phyloP scores from a whole-genome alignment of 768 basidiomycete species.

The Auriscalpium orientale region DNA sequence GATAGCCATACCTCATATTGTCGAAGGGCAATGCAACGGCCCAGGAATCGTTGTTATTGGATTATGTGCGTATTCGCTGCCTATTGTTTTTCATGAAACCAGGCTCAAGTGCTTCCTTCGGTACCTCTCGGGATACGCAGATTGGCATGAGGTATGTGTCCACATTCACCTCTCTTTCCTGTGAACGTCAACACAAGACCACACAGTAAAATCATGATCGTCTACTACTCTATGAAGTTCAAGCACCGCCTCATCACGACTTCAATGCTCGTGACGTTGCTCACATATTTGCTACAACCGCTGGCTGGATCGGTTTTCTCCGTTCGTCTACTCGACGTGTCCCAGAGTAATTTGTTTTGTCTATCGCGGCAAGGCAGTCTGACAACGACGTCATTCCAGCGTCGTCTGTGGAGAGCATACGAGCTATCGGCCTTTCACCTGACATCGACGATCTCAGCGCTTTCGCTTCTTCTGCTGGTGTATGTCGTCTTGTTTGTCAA shows the following conservation, averaged over 20 bases:
- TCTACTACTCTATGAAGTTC: constrained; percentile 35
- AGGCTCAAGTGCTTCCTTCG: too few relatives aligned
- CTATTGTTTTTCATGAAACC: background rate
- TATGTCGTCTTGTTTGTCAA: constrained; percentile 20
- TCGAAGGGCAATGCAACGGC: constrained; percentile 45
- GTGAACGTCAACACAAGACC: too few relatives aligned
- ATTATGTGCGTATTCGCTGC: constrained; percentile 43
- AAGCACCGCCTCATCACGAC: constrained; percentile 48
- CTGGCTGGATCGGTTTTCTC: constrained; percentile 37
- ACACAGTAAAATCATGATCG: background rate
- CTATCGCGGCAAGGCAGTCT: background rate
- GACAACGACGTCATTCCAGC: background rate
- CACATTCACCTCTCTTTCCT: too few relatives aligned
- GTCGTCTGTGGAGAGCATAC: constrained; percentile 5
- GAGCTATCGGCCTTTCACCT: constrained; percentile 8
- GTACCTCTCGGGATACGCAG: background rate
- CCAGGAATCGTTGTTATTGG: constrained; percentile 52
- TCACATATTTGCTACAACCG: constrained; percentile 47
- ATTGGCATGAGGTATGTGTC: constrained; percentile 3
- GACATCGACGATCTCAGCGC: constrained; percentile 1
- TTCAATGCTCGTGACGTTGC: constrained; percentile 42
- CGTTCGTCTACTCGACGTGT: constrained; percentile 19
- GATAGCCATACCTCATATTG: constrained; percentile 55
- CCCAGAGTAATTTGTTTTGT: constrained; percentile 22
- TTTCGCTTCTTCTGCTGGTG: constrained; percentile 12